Base-by-base conservation (phyloP, 768 basidiomycete genomes). In the Megacollybia marginata region DNA sequence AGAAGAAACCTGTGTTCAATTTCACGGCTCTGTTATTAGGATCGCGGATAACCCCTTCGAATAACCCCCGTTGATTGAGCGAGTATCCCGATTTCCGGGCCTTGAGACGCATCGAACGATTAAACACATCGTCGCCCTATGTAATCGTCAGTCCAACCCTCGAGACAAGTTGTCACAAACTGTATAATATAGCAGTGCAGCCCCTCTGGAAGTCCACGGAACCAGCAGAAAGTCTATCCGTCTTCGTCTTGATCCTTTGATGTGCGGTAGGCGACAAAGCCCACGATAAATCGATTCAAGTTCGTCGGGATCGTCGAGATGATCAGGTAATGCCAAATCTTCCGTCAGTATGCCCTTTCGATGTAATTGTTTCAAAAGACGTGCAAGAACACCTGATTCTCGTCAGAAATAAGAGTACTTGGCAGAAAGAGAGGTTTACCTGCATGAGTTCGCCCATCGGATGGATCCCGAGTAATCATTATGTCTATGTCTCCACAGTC, bases 111-210 rank as follows among this genome's bases (percentile, higher is more conserved):
- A 97, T 82, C 5, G 85, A 84, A 8, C 94, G 83, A 64, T 95
- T 96, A 67, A 95, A 95, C 90, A 95, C 89, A 58, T 94, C 90
- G 59, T 95, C 92, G 2, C 92, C 92, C 83, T 85, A 55, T 28
- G 38, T 8, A 18, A 40, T 40, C 13, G 8, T 40, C 23, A 40
- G 15, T 16, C 49, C 23, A n/a, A 44, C 34, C 11, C 43, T 28
- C 18, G 12, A 42, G 11, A 12, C 4, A 12, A 16, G 15, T 43
- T 34, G 15, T 43, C 38, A 66, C 76, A 58, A 53, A 85, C 90
- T 1, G 93, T 95, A 61, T 92, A 96, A 64, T 96, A 96, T n/a
- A 96, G 66, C 47, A 93, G 65, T 0, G 92, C 92, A 1, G 87
- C 92, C 0, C 93, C 94, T 58, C 84, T 78, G 23, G 74, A 79